Conservation (phyloP, 371 early-diverging fungal genomes). For the Mortierella sp. region DNA sequence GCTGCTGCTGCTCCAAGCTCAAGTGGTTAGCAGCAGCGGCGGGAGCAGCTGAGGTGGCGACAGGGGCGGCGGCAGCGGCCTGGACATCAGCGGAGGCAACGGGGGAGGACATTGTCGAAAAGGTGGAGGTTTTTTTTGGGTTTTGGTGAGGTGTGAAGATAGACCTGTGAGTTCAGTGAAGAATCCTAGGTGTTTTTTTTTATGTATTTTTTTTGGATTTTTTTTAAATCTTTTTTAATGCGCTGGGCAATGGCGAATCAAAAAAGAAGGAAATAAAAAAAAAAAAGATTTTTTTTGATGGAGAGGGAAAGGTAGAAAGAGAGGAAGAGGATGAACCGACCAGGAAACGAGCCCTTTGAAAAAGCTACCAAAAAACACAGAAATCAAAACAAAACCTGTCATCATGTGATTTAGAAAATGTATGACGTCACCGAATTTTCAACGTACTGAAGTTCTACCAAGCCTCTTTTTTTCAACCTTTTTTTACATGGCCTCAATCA, state of each 20-base stretch:
- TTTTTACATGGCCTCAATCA: too few relatives aligned
- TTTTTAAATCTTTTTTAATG: slow-evolving; percentile 4
- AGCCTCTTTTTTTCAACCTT: too few relatives aligned
- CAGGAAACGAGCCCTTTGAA: background rate
- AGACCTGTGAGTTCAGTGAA: slow-evolving; percentile 17
- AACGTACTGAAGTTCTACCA: too few relatives aligned
- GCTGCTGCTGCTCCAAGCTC: slow-evolving; percentile 71
- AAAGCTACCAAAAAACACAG: background rate
- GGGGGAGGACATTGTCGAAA: slow-evolving; percentile 14
- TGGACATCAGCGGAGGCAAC: slow-evolving; percentile 28
- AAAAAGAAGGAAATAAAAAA: slow-evolving; percentile 10
- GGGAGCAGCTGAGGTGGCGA: slow-evolving; percentile 57
- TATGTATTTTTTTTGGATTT: slow-evolving; percentile 11
- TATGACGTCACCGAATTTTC: too few relatives aligned
- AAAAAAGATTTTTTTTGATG: background rate
- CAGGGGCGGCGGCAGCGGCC: slow-evolving; percentile 58
- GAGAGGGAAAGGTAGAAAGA: slow-evolving; percentile 7
- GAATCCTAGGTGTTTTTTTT: slow-evolving; percentile 17
- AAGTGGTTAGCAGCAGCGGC: slow-evolving; percentile 46
- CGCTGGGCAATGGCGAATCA: slow-evolving; percentile 16
- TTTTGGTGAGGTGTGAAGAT: background rate
- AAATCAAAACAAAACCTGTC: slow-evolving; percentile 5
- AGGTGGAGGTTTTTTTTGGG: background rate
- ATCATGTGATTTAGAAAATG: too few relatives aligned
- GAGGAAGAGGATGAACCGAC: slow-evolving; percentile 4